Conservation (phyloP, 1,284 basidiomycete species). For the Tylopilus orsonianus region DNA sequence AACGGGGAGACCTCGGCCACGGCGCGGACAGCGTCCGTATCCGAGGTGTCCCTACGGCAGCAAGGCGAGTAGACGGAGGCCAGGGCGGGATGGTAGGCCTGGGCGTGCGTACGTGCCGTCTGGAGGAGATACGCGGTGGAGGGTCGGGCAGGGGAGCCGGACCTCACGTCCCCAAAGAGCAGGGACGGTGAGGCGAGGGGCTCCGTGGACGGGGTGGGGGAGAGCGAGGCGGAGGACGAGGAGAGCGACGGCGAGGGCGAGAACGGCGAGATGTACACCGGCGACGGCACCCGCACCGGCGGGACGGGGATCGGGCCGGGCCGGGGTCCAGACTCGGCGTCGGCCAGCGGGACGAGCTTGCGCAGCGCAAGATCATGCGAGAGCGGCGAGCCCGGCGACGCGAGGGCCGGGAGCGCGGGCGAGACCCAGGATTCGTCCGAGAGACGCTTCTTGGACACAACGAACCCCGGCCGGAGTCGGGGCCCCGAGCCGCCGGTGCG, state of each 20-base stretch:
- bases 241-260: slow-evolving; percentile 21
- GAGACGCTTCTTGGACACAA: slow-evolving; percentile 19
- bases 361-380: slow-evolving; percentile 17
- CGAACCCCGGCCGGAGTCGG: slow-evolving; percentile 3
- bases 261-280: slow-evolving; percentile 24
- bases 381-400: slow-evolving; percentile 9
- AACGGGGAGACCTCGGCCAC: slow-evolving; percentile 8
- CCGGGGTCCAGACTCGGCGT: slow-evolving; percentile 19
- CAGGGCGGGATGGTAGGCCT: slow-evolving; percentile 15
- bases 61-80: slow-evolving; percentile 22
- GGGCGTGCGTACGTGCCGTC: slow-evolving; percentile 18
- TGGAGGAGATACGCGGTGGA: slow-evolving; percentile 22
- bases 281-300: slow-evolving; percentile 21
- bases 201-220: slow-evolving; percentile 21
- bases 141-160: slow-evolving; percentile 6
- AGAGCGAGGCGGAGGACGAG: slow-evolving; percentile 15
- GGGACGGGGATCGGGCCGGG: slow-evolving; percentile 9
- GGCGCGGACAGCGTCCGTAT: slow-evolving; percentile 18
- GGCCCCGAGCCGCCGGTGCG: slow-evolving; percentile 7
- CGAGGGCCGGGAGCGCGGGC: slow-evolving; percentile 10
- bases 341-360: slow-evolving; percentile 24
- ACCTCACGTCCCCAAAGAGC: slow-evolving; percentile 15
- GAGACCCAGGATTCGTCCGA: slow-evolving; percentile 34
- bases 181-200: slow-evolving; percentile 12
- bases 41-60: slow-evolving; percentile 30